Base-by-base conservation (phyloP, 495 filamentous ascomycete species). In the Cairneyella variabilis region DNA sequence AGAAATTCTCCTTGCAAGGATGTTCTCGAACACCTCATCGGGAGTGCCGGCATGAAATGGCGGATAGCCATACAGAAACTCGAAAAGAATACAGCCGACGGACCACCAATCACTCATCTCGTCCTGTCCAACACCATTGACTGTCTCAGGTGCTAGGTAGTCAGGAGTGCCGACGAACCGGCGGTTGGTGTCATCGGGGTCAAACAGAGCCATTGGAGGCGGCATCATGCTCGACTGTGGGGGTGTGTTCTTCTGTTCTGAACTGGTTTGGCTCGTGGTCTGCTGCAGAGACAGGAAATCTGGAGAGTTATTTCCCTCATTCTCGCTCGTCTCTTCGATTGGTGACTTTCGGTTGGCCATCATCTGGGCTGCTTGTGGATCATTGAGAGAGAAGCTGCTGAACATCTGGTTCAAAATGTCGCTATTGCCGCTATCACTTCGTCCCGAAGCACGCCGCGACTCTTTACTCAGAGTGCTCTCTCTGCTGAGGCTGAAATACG, bases 81-180 rank as follows among this genome's bases (percentile, higher is more conserved):
- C 93, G 64, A 97, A 98, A 70, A 97, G 74, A 54, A 98, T 97
- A 62, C 93, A 97, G 2, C 93, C 93, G 40, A 98, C 73, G 6
- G 93, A 97, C 93, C 93, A 98, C 93, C 93, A 98, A 79, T 98
- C 93, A 67, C 93, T 97, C 58, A 91, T 91, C 65, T 97, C 91
- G 66, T 98, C 93, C 69, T 97, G 93, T 0, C 91, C 90, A 54
- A 88, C 79, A 44, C 93, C 93, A 62, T 89, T 91, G 66, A 98
- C 96, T 0, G 93, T 98, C 66, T 98, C 93, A 2, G 93, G 93
- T 2, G 93, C 92, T 16, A 98, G 80, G 68, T 98, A 98, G 70
- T 98, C 93, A 1, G 93, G 93, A 1, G 93, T 98, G 34, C 93
- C 93, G 16, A 98, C 93, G 65, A 98, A 98, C 32, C 88, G 84